Conservation (phyloP, 805 yeast genomes). For the Metschnikowia corniflorae region DNA sequence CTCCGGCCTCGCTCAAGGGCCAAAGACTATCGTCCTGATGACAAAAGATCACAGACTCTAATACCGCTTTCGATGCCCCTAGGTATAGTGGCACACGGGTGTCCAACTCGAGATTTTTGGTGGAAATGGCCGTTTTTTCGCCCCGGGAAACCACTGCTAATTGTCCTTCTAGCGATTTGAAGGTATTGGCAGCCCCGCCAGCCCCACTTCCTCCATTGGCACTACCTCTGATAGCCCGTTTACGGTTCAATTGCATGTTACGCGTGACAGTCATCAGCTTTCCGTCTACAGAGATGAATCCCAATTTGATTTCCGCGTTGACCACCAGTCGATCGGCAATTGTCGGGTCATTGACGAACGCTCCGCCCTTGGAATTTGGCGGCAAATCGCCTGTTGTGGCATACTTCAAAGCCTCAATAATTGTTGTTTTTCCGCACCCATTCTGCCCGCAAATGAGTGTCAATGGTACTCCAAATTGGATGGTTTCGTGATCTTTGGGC, state of each 20-base stretch:
- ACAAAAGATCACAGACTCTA: slow-evolving; percentile 92
- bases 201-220: not conserved
- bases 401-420: slow-evolving; percentile 89
- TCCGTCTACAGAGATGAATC: slow-evolving; percentile 70
- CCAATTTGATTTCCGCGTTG: slow-evolving; percentile 85
- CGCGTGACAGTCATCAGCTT: slow-evolving; percentile 82
- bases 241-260: slow-evolving; percentile 69
- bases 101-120: slow-evolving; percentile 83
- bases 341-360: slow-evolving; percentile 91
- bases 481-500: slow-evolving; percentile 77
- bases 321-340: slow-evolving; percentile 72
- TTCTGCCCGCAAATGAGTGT: slow-evolving; percentile 94
- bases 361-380: slow-evolving; percentile 94
- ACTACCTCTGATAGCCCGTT: slow-evolving; percentile 39
- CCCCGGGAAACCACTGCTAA: slow-evolving; percentile 63
- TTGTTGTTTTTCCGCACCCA: slow-evolving; percentile 95
- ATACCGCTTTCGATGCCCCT: slow-evolving; percentile 84
- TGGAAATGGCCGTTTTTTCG: slow-evolving; percentile 68
- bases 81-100: slow-evolving; percentile 72
- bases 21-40: slow-evolving; percentile 96
- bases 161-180: slow-evolving; percentile 91
- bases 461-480: slow-evolving; percentile 84
- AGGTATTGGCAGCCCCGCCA: slow-evolving; percentile 44
- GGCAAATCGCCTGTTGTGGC: slow-evolving; percentile 96
- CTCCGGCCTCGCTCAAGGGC: slow-evolving; percentile 93